Evolutionary conservation across 1,284 basidiomycete genomes (phyloP).

Genomic region (Pseudozyma tsukubaensis): DNA sequence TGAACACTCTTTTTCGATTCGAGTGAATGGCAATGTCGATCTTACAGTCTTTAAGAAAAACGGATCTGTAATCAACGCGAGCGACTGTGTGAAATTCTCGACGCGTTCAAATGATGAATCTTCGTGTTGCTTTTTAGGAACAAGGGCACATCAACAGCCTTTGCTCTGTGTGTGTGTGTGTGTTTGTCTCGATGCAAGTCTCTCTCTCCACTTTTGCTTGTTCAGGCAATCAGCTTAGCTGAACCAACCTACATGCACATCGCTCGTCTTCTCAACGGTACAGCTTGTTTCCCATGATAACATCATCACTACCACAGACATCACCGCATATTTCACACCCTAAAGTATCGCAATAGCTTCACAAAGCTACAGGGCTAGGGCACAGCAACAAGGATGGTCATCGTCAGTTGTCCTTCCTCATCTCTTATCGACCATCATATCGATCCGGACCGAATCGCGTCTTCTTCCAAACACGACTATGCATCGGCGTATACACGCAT

Average conservation of each 20-base stretch:
- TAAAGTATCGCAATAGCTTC: not conserved
- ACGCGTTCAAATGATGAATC: slow-evolving; percentile 12
- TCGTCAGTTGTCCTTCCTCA: slow-evolving; percentile 43
- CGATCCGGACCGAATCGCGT: slow-evolving; percentile 22
- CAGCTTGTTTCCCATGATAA: not conserved
- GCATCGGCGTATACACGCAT: slow-evolving; percentile 61
- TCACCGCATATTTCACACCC: not conserved
- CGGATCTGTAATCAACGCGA: slow-evolving; percentile 27
- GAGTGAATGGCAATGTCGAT: not conserved
- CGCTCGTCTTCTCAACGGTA: too few relatives aligned
- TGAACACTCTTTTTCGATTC: not conserved
- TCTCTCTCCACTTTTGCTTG: too few relatives aligned
- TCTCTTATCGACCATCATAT: slow-evolving; percentile 37
- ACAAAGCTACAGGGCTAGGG: too few relatives aligned
- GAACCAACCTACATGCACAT: too few relatives aligned
- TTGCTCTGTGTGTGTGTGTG: not conserved
- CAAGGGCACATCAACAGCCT: not conserved
- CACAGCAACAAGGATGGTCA: slow-evolving; percentile 24
- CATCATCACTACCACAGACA: slow-evolving; percentile 5
- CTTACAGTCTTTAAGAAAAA: not conserved
- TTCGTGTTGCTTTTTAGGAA: not conserved
- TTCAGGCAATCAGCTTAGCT: too few relatives aligned
- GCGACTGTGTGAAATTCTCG: slow-evolving; percentile 9
- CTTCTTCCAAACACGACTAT: slow-evolving; percentile 49
- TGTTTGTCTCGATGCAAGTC: too few relatives aligned